A percentile compares a stretch with the other conserved stretches of the same genome.
phyloP scores from a whole-genome alignment of 768 basidiomycete species.

The Pisolithus tinctorius region DNA sequence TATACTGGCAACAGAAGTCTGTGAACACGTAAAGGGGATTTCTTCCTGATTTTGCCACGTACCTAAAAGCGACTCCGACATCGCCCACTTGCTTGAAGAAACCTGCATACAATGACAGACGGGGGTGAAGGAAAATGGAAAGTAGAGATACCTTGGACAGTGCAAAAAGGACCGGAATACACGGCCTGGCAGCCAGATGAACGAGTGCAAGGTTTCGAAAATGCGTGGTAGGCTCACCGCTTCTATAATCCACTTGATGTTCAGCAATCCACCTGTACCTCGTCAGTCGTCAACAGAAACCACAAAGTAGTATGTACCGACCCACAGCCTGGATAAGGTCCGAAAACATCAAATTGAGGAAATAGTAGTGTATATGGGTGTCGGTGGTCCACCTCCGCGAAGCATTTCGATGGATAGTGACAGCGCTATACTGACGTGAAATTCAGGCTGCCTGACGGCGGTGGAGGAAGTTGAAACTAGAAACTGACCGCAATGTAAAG shows the following conservation, averaged over 20 bases:
- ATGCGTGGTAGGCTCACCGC: constrained; percentile 18
- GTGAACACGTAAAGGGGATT: background rate
- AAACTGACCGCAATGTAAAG: constrained; percentile 24
- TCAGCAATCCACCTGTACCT: constrained; percentile 31
- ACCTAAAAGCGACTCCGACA: constrained; percentile 35
- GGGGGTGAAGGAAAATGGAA: background rate
- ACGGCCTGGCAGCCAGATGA: constrained; percentile 17
- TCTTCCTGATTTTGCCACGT: constrained; percentile 5
- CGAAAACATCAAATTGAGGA: constrained; percentile 25
- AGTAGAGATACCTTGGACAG: constrained; percentile 26
- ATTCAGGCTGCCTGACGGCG: background rate
- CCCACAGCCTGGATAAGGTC: constrained; percentile 30
- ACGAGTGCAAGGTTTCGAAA: background rate
- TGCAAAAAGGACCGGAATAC: constrained; percentile 25
- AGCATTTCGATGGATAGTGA: constrained; percentile 18
- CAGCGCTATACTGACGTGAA: constrained; percentile 19
- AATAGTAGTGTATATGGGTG: constrained; percentile 30
- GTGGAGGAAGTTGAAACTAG: too few species aligned
- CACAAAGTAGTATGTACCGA: constrained; percentile 4
- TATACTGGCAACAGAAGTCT: constrained; percentile 9
- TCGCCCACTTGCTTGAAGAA: constrained; percentile 34
- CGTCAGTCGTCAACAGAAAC: background rate
- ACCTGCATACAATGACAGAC: constrained; percentile 14
- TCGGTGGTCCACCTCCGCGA: constrained; percentile 23
- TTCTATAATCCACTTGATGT: constrained; percentile 28